These are phyloP conservation scores for Medicago arabica DNA, from an alignment of 306 rosid genomes.

Conservation along the genomic window DNA sequence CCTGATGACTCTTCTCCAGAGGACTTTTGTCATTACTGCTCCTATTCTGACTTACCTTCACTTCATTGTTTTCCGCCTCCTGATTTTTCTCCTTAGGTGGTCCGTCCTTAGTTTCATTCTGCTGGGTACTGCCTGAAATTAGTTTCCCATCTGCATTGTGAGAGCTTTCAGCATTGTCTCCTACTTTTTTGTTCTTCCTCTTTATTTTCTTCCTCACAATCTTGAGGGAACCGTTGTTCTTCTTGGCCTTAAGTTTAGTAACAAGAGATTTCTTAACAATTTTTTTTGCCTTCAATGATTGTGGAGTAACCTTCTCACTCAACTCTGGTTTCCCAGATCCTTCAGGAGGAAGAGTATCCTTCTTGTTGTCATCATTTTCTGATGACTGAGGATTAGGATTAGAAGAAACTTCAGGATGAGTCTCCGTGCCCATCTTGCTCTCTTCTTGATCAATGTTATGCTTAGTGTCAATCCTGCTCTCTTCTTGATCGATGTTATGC, in stretches of 20 bases:
- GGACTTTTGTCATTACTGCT: constrained; percentile 33
- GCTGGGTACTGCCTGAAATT: not conserved
- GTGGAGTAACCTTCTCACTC: constrained; percentile 53
- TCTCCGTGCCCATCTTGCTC: constrained; percentile 37
- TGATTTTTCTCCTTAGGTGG: constrained; percentile 44
- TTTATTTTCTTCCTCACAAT: constrained; percentile 40
- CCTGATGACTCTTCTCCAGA: constrained; percentile 13
- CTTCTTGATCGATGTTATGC: constrained; percentile 1
- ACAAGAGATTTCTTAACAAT: constrained; percentile 56
- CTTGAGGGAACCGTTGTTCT: constrained; percentile 38
- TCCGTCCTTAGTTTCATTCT: constrained; percentile 31
- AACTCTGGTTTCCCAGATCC: constrained; percentile 49
- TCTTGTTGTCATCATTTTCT: constrained; percentile 33
- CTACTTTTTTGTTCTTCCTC: constrained; percentile 44
- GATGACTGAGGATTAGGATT: constrained; percentile 34
- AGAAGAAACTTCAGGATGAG: constrained; percentile 29
- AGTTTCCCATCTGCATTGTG: constrained; percentile 13
- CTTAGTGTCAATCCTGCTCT: constrained; percentile 21
- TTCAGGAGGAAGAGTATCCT: constrained; percentile 45
- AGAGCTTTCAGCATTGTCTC: constrained; percentile 32
- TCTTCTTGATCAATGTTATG: constrained; percentile 9
- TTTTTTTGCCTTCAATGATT: constrained; percentile 64
- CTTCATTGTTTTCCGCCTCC: constrained; percentile 39
- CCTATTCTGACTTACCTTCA: constrained; percentile 39
- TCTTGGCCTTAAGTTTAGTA: constrained; percentile 42